These are phyloP conservation scores for Capsicum pubescens DNA, from an alignment of 257 asterid genomes.

Conservation along the genomic window DNA sequence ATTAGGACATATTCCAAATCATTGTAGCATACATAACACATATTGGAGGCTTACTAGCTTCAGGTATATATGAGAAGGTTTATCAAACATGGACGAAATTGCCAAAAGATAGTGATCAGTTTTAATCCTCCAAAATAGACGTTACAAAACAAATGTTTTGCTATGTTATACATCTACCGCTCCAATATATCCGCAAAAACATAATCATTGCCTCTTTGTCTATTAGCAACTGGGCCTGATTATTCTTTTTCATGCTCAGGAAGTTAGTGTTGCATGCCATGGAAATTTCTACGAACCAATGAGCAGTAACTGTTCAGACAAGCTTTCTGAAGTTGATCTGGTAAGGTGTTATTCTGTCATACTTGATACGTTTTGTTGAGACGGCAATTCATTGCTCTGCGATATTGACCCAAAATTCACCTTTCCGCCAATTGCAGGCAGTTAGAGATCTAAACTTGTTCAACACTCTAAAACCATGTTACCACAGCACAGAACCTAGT, in stretches of 20 bases:
- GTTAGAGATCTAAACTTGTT: slow-evolving; percentile 65
- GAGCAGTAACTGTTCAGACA: slow-evolving; percentile 53
- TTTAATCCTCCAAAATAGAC: not conserved
- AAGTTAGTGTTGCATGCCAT: slow-evolving; percentile 55
- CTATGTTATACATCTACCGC: not conserved
- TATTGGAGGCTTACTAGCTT: not conserved
- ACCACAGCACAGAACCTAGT: slow-evolving; percentile 55
- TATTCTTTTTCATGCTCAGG: slow-evolving; percentile 53
- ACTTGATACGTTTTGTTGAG: not conserved
- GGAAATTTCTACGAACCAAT: slow-evolving; percentile 69
- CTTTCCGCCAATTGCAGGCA: slow-evolving; percentile 51
- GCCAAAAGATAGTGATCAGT: not conserved
- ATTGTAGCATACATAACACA: slow-evolving; percentile 17
- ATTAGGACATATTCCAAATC: not conserved
- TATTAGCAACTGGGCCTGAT: slow-evolving; percentile 29
- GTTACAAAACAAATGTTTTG: not conserved
- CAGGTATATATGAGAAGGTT: not conserved
- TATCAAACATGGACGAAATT: not conserved
- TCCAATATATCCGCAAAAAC: not conserved
- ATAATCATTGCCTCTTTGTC: not conserved
- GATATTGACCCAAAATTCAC: not conserved
- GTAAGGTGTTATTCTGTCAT: slow-evolving; percentile 47
- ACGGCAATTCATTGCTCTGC: not conserved
- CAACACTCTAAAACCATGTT: slow-evolving; percentile 92
- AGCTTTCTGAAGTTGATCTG: slow-evolving; percentile 57